phyloP scores from a whole-genome alignment of 176 grass and related monocot species.

The Avena eriantha region DNA sequence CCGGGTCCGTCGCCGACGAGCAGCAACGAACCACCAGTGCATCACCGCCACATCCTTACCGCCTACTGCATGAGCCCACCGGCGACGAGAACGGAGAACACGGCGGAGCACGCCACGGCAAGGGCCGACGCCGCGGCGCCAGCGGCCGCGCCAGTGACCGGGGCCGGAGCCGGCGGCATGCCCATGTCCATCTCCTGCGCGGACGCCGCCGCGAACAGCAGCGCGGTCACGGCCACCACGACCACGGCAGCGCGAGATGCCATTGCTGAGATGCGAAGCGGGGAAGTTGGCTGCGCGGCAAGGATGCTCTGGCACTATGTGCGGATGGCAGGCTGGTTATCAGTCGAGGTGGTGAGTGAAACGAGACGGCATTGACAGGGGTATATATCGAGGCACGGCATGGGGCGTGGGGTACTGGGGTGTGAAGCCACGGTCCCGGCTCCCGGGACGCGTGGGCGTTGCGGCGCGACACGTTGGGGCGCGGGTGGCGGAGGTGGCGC shows the following conservation, averaged over 20 bases:
- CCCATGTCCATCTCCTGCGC: constrained; percentile 52
- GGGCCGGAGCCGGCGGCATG: constrained; percentile 57
- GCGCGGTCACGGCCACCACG: constrained; percentile 42
- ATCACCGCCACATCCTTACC: not conserved
- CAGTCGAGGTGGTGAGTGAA: not conserved
- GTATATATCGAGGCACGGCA: constrained; percentile 50
- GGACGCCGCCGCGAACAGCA: constrained; percentile 59
- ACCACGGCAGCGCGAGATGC: constrained; percentile 53
- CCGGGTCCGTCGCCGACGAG: constrained; percentile 24
- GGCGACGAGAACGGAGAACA: constrained; percentile 55
- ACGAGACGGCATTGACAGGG: not conserved
- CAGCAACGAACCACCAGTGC: not conserved
- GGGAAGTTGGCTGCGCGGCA: not conserved
- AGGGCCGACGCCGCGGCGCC: constrained; percentile 47
- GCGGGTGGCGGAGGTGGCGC: constrained; percentile 48
- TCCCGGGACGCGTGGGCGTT: constrained; percentile 31
- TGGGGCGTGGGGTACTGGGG: constrained; percentile 9
- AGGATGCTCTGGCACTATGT: not conserved
- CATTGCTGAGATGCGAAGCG: constrained; percentile 29
- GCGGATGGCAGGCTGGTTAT: not conserved
- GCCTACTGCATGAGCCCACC: constrained; percentile 66
- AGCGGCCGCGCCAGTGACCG: constrained; percentile 54
- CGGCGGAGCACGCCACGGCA: constrained; percentile 55
- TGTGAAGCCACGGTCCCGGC: constrained; percentile 27
- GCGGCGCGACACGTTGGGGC: constrained; percentile 51